Base-by-base conservation (phyloP, 768 basidiomycete genomes). In the Suillus subalutaceus region DNA sequence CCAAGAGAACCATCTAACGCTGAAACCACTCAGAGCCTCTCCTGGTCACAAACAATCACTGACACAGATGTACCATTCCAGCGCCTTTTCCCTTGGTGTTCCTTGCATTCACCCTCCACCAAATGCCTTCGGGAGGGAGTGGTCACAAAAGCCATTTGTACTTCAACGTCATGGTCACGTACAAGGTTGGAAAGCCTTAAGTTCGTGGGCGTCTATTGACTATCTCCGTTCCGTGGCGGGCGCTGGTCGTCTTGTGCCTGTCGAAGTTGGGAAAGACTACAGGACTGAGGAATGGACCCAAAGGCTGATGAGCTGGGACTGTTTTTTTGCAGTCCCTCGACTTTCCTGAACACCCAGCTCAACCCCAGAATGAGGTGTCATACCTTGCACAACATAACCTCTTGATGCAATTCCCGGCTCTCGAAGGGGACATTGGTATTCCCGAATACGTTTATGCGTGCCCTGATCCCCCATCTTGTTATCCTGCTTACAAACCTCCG, bases 311-410 rank as follows among this genome's bases (percentile, higher is more conserved):
- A 71, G 75, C 26, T 97, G 94, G 88, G 88, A 91, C 43, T 82
- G 81, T 2, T 96, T 99, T n/a, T 74, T 80, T 98, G 8, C 70
- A 80, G 65, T 76, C 80, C 66, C 70, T 89, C 41, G 69, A 63
- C 64, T 55, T 71, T 63, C 77, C 79, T 62, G 64, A 68, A 18
- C 35, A 30, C 35, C 63, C 68, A 16, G 66, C 64, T 2, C 66
- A 65, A 8, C 65, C 64, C 55, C 68, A 69, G 40, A 68, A 63
- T 60, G 73, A 82, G 3, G 74, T 80, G 16, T 70, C 90, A 44
- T 99, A 99, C 75, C 87, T 99, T 53, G 97, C 97, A 0, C 97
- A 99, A 73, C 90, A 99, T 78, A 85, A 88, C 70, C 84, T 99
- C 16, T 81, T 96, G 66, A 79, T 78, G 48, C 97, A 99, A 75